Evolutionary conservation across 352 stramenopile species (phyloP), one percentile per base, ranked within the genome.

Genomic region (Blastocystis sp.): DNA sequence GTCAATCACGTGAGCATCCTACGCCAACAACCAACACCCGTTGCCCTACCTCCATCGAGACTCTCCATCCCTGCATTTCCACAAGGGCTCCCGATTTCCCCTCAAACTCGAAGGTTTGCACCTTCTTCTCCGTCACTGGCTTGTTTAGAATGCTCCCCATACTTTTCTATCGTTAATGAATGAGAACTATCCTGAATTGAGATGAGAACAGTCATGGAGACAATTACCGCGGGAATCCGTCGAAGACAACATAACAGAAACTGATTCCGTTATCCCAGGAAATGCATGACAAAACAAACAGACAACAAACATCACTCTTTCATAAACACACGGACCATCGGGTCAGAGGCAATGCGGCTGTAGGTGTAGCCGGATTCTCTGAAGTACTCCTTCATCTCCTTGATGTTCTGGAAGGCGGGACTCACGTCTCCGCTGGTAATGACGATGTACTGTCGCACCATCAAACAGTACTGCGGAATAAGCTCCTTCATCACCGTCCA

Each of bases 21-120:
- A 59, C 14, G n/a, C 11, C 3, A 67, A 69, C 14, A 84, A 14
- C 21, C 38, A 14, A 21, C 19, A 11, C 17, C 48, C 19, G 34
- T 19, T 23, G 7, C 14, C 19, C 28, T 59, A 84, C 74, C 34
- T 84, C 89, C 89, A 90, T 89, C 21, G 28, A 87, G 38, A 89
- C 76, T 74, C 89, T 84, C 89, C 89, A 91, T 21, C 89, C 89
- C 74, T 91, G 89, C 89, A 91, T 91, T n/a, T 80, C 81, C 2
- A 76, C 84, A 21, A 91, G 34, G 23, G 66, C 78, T 7, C 62
- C 88, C 14, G 82, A 86, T n/a, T 88, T 61, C 23, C 59, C 62
- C n/a, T 88, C 52, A 48, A 78, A 86, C 41, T 56, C 34, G 43
- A 69, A 59, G 3, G 70, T 60, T 7, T 45, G 1, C 38, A 74